Base-by-base conservation (phyloP, 495 filamentous ascomycete genomes). In the Aspergillus bridgeri region DNA sequence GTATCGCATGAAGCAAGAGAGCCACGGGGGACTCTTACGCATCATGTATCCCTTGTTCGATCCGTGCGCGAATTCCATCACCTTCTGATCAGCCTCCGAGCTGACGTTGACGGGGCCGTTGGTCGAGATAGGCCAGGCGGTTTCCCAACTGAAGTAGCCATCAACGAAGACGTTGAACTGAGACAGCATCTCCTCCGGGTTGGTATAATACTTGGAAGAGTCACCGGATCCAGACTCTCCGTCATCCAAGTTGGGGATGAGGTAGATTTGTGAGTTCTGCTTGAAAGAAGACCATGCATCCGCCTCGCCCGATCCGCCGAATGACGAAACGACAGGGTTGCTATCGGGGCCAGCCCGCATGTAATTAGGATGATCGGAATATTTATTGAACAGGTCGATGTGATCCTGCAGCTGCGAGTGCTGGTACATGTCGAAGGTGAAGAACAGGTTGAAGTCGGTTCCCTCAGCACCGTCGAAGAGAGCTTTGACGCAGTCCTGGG, bases 91-190 rank as follows among this genome's bases (percentile, higher is more conserved):
- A 3, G n/a, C 44, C 18, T 19, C 44, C 1, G n/a, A 47, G 21
- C 44, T 47, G 5, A 65, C 60, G 51, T 66, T 65, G 4, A 65
- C 29, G 4, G 56, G 54, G 8, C 62, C 62, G 20, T 24, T 50
- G n/a, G 55, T 56, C 8, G 51, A 43, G 0, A 42, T 22, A 6
- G 71, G 71, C 71, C 71, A 74, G 2, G 67, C 69, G 0, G 69
- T 52, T 49, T 74, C 71, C 69, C 71, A 74, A 38, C 68, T 71
- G 42, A 72, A 74, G 23, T 61, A 29, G 20, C 69, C 71, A 57
- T 72, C 67, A 0, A 69, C 60, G 42, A 71, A 51, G 5, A 53
- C 57, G 44, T 47, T 47, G n/a, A 47, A 47, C 21, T 8, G 5
- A 6, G 19, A 19, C 21, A 47, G 44, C 17, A 3, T 19, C 11